Conservation (phyloP, 805 yeast species). For the Cyberlindnera xishuangbannaensis region DNA sequence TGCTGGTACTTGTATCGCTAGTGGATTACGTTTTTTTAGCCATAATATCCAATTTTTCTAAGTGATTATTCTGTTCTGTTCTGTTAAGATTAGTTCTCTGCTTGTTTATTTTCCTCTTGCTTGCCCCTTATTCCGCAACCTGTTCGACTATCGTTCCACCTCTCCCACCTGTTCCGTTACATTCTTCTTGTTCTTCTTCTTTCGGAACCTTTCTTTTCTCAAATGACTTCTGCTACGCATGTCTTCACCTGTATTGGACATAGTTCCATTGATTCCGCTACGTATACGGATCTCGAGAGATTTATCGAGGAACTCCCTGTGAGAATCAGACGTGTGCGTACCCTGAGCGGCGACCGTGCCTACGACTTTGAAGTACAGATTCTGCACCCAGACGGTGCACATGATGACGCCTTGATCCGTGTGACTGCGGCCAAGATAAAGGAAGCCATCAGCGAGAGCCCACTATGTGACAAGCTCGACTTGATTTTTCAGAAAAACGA, state of each 20-base stretch:
- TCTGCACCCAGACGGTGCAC: slow-evolving; percentile 12
- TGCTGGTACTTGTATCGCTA: too few species aligned
- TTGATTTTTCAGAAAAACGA: slow-evolving; percentile 36
- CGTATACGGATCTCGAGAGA: slow-evolving; percentile 20
- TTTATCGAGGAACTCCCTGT: slow-evolving; percentile 28
- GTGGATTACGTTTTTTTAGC: too few species aligned
- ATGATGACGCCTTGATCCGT: slow-evolving; percentile 16
- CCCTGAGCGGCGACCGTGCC: slow-evolving; percentile 32
- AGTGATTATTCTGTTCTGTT: too few species aligned
- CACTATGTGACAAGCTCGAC: slow-evolving; percentile 30
- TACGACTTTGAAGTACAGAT: slow-evolving; percentile 29
- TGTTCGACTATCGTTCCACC: too few species aligned
- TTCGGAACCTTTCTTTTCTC: too few species aligned
- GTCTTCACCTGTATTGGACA: slow-evolving; percentile 25
- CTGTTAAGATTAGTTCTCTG: too few species aligned
- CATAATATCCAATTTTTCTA: too few species aligned
- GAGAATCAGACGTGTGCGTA: slow-evolving; percentile 23
- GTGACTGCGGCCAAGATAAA: slow-evolving; percentile 10
- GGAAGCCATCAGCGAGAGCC: slow-evolving; percentile 11
- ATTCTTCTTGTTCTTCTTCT: too few species aligned
- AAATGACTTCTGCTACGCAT: slow-evolving; percentile 7
- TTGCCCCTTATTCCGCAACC: too few species aligned
- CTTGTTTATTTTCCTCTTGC: too few species aligned
- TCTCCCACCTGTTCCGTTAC: too few species aligned
- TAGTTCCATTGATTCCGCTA: slow-evolving; percentile 13